Conservation (phyloP, 108 stramenopile species). For the Aurantiochytrium sp. region DNA sequence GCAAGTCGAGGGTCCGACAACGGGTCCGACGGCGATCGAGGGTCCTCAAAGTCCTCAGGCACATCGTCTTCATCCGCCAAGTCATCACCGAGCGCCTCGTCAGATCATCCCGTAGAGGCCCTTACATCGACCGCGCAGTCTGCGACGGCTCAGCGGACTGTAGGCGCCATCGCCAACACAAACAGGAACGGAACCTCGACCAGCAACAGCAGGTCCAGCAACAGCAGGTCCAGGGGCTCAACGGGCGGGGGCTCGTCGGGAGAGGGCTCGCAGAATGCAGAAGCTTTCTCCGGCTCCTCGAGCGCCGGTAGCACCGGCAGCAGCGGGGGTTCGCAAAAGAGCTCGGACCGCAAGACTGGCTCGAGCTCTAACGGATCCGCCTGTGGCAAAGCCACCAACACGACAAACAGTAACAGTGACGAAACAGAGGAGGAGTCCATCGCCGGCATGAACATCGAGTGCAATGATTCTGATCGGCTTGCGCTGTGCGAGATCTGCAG, state of each 20-base stretch:
- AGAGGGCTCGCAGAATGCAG: not conserved
- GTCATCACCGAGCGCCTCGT: no score
- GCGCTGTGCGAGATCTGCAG: not conserved
- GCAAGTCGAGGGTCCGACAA: no score
- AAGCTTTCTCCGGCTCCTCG: not conserved
- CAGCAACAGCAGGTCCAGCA: not conserved
- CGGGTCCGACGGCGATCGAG: no score
- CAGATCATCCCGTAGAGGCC: no score
- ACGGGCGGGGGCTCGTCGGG: not conserved
- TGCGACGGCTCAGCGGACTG: no score
- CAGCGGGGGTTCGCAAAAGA: not conserved
- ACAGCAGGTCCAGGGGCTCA: not conserved
- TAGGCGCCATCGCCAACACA: no score
- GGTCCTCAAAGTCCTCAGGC: no score
- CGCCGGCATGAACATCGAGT: not conserved
- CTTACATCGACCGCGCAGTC: no score
- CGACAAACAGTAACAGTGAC: not conserved
- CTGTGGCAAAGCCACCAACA: not conserved
- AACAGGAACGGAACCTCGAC: no score
- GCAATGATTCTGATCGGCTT: not conserved
- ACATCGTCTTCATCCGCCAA: no score
- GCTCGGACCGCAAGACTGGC: not conserved
- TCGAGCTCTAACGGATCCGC: not conserved
- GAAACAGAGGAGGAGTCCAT: not conserved
- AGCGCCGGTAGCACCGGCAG: not conserved